Evolutionary conservation across 768 basidiomycete genomes (phyloP).

Genomic region (Clathrus columnatus): DNA sequence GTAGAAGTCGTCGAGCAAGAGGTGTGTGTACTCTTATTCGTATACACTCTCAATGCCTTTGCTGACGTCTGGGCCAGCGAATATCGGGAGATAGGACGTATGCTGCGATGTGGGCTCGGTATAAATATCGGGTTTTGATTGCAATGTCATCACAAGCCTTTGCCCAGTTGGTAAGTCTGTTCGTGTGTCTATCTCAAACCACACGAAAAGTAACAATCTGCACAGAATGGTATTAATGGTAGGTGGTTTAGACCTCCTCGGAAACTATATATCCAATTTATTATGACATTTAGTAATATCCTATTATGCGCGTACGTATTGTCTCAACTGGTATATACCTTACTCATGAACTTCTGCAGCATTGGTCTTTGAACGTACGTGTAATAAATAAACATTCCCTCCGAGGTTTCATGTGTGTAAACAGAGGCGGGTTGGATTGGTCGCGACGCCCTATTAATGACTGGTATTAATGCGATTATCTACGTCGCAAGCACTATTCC

Average conservation of each 20-base stretch:
- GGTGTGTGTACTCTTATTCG: conserved; percentile 28
- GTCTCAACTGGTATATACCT: conserved; percentile 9
- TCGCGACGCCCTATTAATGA: conserved; percentile 89
- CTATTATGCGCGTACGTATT: conserved; percentile 71
- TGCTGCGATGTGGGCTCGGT: conserved; percentile 73
- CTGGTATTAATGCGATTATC: conserved; percentile 83
- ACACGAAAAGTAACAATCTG: not conserved
- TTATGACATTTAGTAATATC: conserved; percentile 61
- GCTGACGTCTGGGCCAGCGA: conserved; percentile 54
- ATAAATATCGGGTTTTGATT: conserved; percentile 79
- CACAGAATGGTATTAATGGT: conserved; percentile 95
- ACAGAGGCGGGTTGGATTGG: conserved; percentile 94
- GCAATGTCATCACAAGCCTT: conserved; percentile 96
- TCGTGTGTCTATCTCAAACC: not conserved
- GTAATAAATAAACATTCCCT: not conserved
- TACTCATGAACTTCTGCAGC: conserved; percentile 33
- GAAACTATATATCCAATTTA: conserved; percentile 1
- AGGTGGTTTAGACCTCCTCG: conserved; percentile 16
- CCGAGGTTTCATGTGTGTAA: conserved; percentile 11
- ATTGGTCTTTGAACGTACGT: conserved; percentile 81
- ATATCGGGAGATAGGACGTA: conserved; percentile 49
- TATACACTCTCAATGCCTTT: conserved; percentile 22
- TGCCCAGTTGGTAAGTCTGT: conserved; percentile 72
- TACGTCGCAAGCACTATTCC: conserved; percentile 75
- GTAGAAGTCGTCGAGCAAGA: conserved; percentile 70